Evolutionary conservation across 2,329 filamentous ascomycete genomes (phyloP).

Genomic region (Diaporthe destruens): DNA sequence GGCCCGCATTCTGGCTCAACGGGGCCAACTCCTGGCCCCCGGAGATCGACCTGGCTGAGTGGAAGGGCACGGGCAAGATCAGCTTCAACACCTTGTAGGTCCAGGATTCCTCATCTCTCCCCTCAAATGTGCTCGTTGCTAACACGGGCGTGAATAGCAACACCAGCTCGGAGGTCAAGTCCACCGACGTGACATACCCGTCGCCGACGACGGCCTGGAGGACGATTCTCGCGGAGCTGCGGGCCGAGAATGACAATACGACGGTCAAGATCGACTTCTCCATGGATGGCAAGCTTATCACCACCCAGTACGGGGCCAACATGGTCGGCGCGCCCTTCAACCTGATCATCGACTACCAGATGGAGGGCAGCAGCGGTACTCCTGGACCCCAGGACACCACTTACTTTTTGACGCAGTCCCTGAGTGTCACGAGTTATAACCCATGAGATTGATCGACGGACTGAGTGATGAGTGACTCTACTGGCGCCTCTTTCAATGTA

Average conservation of each 20-base stretch:
- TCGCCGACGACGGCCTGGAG: slow-evolving; percentile 58
- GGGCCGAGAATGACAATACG: slow-evolving; percentile 59
- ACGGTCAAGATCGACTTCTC: slow-evolving; percentile 65
- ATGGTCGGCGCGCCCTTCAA: slow-evolving; percentile 60
- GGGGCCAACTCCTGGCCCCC: slow-evolving; percentile 66
- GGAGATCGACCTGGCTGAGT: slow-evolving; percentile 69
- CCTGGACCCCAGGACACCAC: slow-evolving; percentile 41
- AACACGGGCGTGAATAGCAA: slow-evolving; percentile 45
- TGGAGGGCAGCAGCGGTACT: slow-evolving; percentile 43
- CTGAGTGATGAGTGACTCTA: too few species aligned
- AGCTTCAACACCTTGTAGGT: slow-evolving; percentile 62
- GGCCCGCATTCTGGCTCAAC: slow-evolving; percentile 69
- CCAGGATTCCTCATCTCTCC: background rate
- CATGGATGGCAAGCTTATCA: slow-evolving; percentile 60
- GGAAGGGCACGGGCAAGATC: slow-evolving; percentile 67
- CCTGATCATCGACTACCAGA: slow-evolving; percentile 47
- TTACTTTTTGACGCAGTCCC: slow-evolving; percentile 42
- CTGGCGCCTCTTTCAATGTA: background rate
- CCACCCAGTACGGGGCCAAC: slow-evolving; percentile 61
- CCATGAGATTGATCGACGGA: slow-evolving; percentile 13
- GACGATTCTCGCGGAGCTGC: slow-evolving; percentile 61
- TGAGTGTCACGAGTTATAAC: slow-evolving; percentile 44
- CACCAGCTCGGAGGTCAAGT: slow-evolving; percentile 56
- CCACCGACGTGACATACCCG: slow-evolving; percentile 60
- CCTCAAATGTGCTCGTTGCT: background rate